Conservation (phyloP, 441 rosid species). For the Gossypium schwendimanii region DNA sequence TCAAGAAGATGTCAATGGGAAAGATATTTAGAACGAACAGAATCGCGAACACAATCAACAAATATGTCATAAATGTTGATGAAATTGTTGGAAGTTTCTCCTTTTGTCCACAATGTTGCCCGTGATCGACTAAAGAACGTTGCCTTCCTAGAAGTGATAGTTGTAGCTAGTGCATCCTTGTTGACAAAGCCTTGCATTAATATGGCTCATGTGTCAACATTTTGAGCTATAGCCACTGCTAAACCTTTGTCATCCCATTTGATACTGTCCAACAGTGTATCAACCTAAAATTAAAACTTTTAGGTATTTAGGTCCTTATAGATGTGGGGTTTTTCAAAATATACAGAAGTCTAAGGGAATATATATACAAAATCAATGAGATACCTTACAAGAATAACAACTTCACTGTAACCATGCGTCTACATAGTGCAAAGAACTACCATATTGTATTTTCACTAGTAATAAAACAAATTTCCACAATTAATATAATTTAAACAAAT, state of each 20-base stretch:
- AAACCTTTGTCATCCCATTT: conserved; percentile 93
- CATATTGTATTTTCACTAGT: background rate
- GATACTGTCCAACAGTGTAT: conserved; percentile 50
- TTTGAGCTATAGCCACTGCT: conserved; percentile 91
- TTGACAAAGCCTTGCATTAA: conserved; percentile 74
- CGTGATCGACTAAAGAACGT: conserved; percentile 81
- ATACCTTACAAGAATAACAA: background rate
- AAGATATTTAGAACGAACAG: conserved; percentile 38
- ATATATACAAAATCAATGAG: background rate
- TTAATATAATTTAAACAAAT: background rate
- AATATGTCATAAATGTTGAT: conserved; percentile 41
- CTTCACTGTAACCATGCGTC: background rate
- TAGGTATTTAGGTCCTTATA: conserved; percentile 5
- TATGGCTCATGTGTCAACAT: conserved; percentile 78
- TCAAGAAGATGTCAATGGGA: background rate
- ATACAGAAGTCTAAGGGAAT: background rate
- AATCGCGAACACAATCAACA: conserved; percentile 57
- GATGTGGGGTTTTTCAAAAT: background rate
- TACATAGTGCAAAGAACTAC: background rate
- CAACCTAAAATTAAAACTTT: conserved; percentile 44
- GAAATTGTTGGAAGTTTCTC: conserved; percentile 75
- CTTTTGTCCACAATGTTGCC: conserved; percentile 77
- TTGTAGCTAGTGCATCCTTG: conserved; percentile 61
- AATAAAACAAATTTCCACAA: background rate
- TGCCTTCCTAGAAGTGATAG: conserved; percentile 64